A percentile compares a stretch with the other conserved stretches of the same genome.
Evolutionary conservation across 805 yeast species (phyloP).

Genomic region (Yamadazyma ubonensis): DNA sequence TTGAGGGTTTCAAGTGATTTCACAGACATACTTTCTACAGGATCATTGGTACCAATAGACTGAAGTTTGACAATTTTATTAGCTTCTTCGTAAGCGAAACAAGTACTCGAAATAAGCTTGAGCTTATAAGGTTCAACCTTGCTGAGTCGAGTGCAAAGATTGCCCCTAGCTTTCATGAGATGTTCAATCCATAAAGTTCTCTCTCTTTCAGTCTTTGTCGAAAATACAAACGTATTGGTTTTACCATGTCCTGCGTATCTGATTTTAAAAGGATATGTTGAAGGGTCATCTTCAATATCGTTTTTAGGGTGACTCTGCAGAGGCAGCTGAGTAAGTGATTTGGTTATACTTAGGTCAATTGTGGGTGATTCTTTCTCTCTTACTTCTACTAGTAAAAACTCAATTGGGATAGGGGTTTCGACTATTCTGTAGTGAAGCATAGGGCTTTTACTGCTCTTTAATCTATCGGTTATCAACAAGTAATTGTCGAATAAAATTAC

Average conservation of each 20-base stretch:
- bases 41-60: conserved; percentile 51
- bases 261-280: conserved; percentile 48
- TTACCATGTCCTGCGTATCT: conserved; percentile 58
- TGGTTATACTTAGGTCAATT: conserved; percentile 20
- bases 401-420: conserved; percentile 63
- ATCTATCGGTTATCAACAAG: conserved; percentile 60
- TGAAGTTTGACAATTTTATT: conserved; percentile 53
- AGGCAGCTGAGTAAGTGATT: conserved; percentile 18
- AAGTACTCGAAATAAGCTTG: conserved; percentile 52
- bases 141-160: conserved; percentile 25
- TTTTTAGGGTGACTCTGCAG: conserved; percentile 11
- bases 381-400: conserved; percentile 53
- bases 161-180: conserved; percentile 20
- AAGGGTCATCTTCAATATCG: conserved; percentile 29
- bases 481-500: conserved; percentile 70
- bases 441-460: conserved; percentile 35
- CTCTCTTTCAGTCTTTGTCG: conserved; percentile 47
- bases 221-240: conserved; percentile 51
- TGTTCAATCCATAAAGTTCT: conserved; percentile 55
- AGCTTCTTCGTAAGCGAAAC: conserved; percentile 63
- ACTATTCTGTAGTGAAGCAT: conserved; percentile 38
- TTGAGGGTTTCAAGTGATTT: conserved; percentile 23
- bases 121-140: conserved; percentile 55
- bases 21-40: conserved; percentile 36
- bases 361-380: conserved; percentile 30